Evolutionary conservation across 2,329 filamentous ascomycete species (phyloP), one percentile per base, ranked within the genome.

Genomic region (Geoglossum cookeanum): DNA sequence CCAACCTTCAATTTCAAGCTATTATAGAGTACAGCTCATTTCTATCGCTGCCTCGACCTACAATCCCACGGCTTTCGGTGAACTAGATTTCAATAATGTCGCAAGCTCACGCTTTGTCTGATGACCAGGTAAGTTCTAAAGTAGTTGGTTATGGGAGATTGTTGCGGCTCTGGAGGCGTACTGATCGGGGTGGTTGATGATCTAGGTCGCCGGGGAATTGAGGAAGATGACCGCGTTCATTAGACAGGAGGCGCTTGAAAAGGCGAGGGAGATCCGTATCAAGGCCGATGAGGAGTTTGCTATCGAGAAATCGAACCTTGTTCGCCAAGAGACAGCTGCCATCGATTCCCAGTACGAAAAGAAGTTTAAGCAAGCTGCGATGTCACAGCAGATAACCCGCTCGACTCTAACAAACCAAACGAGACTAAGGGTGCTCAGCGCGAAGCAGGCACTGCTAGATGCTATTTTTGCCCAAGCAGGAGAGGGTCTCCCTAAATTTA

Each of bases 201-300:
- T 15, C 9, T 70, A 97, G 89, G 92, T 98, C 79, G 84, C 87
- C 74, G 84, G 87, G 74, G 92, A 98, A 82, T 87, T 98, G 74
- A 90, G 87, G 79, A 98, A 98, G 81, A 98, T 98, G 92, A 97
- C 92, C 60, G 91, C 90, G 69, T 98, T 98, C 81, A 98, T 98
- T 82, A 87, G 89, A 72, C 92, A 97, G 75, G 92, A 98, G 76
- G 92, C 92, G 59, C 80, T 85, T 68, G 92, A 98, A 71, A 98
- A 98, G 75, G 89, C 89, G 66, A 86, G 86, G 69, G 92, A 98
- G 74, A 97, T 98, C 72, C 82, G 92, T 68, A 85, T 97, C 75
- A 97, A 97, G 75, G 92, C 92, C 71, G 90, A 97, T 76, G 89
- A 97, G 73, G 92, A 98, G 73, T 97, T 97, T 74, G 87, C 88